Evolutionary conservation across 176 grass and related monocot genomes (phyloP).

Genomic region (Aegilops speltoides): DNA sequence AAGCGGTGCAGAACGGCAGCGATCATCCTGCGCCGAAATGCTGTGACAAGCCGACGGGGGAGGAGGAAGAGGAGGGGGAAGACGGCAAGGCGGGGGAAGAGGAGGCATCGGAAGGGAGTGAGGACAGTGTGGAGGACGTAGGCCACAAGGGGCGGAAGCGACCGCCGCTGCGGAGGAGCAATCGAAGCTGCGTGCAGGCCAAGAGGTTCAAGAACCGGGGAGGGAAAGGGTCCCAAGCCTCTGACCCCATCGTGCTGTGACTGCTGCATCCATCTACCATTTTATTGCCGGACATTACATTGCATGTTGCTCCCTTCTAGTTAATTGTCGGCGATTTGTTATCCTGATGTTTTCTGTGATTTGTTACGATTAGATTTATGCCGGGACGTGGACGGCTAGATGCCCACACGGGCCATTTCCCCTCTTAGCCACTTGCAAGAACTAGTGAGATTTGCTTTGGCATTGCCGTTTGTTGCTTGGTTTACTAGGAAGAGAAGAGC

Average conservation of each 20-base stretch:
- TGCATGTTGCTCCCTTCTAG: neutral
- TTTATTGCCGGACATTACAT: neutral
- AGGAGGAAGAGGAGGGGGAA: neutral
- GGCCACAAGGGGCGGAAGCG: neutral
- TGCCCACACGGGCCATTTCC: neutral
- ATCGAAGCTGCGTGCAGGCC: conserved; percentile 17
- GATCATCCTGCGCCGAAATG: neutral
- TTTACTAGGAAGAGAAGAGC: too few relatives aligned
- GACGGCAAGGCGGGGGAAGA: neutral
- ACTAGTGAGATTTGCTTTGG: neutral
- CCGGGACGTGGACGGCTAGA: neutral
- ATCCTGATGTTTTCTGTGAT: too few relatives aligned
- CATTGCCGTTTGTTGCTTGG: too few relatives aligned
- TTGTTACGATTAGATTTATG: too few relatives aligned
- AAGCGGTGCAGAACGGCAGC: neutral
- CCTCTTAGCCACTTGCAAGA: neutral
- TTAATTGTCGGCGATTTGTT: too few relatives aligned
- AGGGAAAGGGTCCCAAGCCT: conserved; percentile 1
- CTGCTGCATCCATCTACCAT: neutral
- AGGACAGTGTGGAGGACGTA: neutral
- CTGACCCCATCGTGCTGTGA: conserved; percentile 12
- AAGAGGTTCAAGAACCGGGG: conserved; percentile 28
- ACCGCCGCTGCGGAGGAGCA: conserved; percentile 4
- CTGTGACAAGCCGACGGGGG: neutral
- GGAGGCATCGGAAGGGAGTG: neutral